Conservation (phyloP, 495 filamentous ascomycete species). For the Neurospora africana region DNA sequence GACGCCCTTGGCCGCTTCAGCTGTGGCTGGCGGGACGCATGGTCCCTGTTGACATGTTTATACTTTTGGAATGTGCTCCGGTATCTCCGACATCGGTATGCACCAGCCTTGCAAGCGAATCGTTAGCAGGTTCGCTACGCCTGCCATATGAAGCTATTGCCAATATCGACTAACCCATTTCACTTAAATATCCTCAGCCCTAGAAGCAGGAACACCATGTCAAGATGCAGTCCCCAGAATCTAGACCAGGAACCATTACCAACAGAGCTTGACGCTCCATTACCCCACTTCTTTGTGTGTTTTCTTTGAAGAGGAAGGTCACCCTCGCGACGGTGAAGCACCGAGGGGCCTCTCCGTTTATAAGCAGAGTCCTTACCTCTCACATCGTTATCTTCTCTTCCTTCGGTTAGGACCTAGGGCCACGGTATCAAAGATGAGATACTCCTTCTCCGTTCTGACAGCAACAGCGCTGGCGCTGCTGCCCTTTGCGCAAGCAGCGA, state of each 20-base stretch:
- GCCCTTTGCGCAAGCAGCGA: constrained; percentile 8
- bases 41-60: not conserved
- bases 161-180: not conserved
- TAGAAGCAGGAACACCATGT: not conserved
- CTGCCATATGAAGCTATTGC: not conserved
- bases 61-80: not conserved
- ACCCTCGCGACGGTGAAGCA: not conserved
- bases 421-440: constrained; percentile 3
- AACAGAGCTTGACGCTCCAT: not conserved
- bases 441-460: not conserved
- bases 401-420: not conserved
- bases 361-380: not conserved
- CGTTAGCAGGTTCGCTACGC: not conserved
- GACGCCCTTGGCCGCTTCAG: not conserved
- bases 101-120: not conserved
- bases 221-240: not conserved
- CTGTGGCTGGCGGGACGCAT: not conserved
- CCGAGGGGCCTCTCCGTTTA: not conserved
- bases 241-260: not conserved
- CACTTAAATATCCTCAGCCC: not conserved
- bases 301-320: not conserved
- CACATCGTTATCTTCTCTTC: not conserved
- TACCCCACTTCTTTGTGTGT: not conserved
- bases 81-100: not conserved
- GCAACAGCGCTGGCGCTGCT: not conserved